These are phyloP conservation scores for Ilex aquifolium DNA, from an alignment of 257 asterid genomes.

Conservation along the genomic window DNA sequence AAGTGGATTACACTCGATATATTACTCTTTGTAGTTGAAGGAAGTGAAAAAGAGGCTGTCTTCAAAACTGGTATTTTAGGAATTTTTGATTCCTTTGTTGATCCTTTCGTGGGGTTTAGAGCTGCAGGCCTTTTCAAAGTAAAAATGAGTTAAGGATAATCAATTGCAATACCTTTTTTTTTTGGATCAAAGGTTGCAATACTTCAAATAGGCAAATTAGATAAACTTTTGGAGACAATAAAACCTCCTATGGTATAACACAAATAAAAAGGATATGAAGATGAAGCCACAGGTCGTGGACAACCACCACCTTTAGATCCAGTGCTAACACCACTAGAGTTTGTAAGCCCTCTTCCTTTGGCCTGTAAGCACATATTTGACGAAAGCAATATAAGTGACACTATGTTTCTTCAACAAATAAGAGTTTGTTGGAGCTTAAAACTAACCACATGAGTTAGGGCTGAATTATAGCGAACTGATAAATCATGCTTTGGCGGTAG, in stretches of 20 bases:
- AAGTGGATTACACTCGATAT: constrained; percentile 30
- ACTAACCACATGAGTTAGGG: constrained; percentile 41
- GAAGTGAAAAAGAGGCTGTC: constrained; percentile 38
- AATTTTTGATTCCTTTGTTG: constrained; percentile 51
- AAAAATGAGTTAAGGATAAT: constrained; percentile 45
- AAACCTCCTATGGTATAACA: constrained; percentile 5
- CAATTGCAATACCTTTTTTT: not conserved
- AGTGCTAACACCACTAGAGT: constrained; percentile 30
- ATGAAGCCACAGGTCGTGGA: constrained; percentile 46
- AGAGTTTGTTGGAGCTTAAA: constrained; percentile 10
- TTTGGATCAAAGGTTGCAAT: too few relatives aligned
- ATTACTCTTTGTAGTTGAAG: constrained; percentile 28
- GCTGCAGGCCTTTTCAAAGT: constrained; percentile 74
- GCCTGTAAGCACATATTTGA: constrained; percentile 34
- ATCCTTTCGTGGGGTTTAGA: constrained; percentile 39
- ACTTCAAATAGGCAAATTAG: not conserved
- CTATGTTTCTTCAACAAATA: constrained; percentile 12
- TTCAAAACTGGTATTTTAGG: constrained; percentile 51
- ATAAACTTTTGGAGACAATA: constrained; percentile 6
- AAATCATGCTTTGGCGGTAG: constrained; percentile 32
- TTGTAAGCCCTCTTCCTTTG: constrained; percentile 28
- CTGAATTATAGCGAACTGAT: constrained; percentile 26
- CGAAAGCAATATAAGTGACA: constrained; percentile 3
- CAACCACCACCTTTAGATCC: constrained; percentile 36
- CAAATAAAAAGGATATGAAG: constrained; percentile 70